Base-by-base conservation (phyloP, 192 early-diverging fungal genomes). In the Coemansia sp. region DNA sequence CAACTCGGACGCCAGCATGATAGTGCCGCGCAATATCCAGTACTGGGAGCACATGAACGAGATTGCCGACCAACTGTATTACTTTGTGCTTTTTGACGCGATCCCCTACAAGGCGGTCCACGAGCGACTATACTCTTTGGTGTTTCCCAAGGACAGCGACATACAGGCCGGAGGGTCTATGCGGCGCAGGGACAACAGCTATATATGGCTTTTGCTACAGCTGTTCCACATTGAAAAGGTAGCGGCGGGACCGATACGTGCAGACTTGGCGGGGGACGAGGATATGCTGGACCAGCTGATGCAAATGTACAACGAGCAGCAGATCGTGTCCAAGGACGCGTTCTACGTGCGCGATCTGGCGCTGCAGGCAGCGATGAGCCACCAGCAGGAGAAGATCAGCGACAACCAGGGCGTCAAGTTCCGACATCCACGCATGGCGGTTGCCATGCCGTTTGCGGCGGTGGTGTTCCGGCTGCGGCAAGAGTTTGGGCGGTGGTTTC, bases 31-130 rank as follows among this genome's bases (percentile, higher is more conserved):
- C 38, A 87, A 90, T 61, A 65, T 92, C 13, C 85, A 87, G 70
- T 89, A 90, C 57, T 92, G 91, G 91, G 90, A 92, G 69, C 71
- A 91, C 12, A 87, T 92, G 84, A 89, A 88, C 62, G 90, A 92
- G 72, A 83, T 89, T 5, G 91, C 90, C 8, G 92, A 94, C 73
- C 91, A 92, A 60, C 73, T 94, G 5, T 91, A 91, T 68, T 89
- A 88, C 57, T 89, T 92, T 84, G 91, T 90, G 50, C 76, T 74
- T 12, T 68, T 71, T 38, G 87, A 87, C 15, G 84, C 85, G 41
- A 76, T 91, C 15, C 72, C 87, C 20, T 91, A 89, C 76, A 78
- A 83, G 43, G 83, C 79, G 34, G 81, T 90, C 7, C 78, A 89
- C 29, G 73, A 72, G 34, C 85, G 88, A 36, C 85, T 89, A 46